These are phyloP conservation scores for Hyaloscypha hepaticicola DNA, from an alignment of 495 filamentous ascomycete genomes.

Conservation along the genomic window DNA sequence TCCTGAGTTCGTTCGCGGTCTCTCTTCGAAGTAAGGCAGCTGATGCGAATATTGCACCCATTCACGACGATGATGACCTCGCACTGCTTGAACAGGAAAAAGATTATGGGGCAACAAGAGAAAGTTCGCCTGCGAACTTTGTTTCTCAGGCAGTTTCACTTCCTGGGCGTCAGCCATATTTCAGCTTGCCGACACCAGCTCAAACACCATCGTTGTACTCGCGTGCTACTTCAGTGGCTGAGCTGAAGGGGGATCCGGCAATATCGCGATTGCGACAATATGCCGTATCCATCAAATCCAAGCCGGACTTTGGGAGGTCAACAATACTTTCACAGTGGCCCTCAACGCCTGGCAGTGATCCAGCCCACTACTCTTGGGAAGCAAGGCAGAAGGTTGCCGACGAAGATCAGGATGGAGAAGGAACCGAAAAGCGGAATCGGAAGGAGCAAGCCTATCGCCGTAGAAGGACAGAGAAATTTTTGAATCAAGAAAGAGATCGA, in stretches of 20 bases:
- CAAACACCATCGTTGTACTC: constrained; percentile 28
- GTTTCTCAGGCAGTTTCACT: constrained; percentile 14
- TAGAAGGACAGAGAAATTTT: constrained; percentile 23
- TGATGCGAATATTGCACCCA: background rate
- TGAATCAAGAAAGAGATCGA: constrained; percentile 9
- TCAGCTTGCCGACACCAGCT: constrained; percentile 17
- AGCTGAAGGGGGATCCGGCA: constrained; percentile 24
- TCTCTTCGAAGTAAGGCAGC: constrained; percentile 23
- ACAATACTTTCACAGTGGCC: constrained; percentile 29
- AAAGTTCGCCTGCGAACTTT: constrained; percentile 15
- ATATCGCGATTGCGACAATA: constrained; percentile 30
- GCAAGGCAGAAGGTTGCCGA: constrained; percentile 1
- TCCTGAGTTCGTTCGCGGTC: constrained; percentile 24
- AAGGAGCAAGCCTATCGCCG: constrained; percentile 16
- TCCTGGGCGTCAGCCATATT: constrained; percentile 2
- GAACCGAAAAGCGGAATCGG: constrained; percentile 2
- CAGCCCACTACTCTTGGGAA: constrained; percentile 26
- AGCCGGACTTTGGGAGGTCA: constrained; percentile 18
- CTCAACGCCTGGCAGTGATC: constrained; percentile 24
- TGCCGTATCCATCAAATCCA: constrained; percentile 25
- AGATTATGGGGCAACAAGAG: constrained; percentile 6
- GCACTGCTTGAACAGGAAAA: background rate
- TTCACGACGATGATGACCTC: background rate
- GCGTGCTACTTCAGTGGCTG: constrained; percentile 19
- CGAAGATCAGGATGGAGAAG: constrained; percentile 12